Evolutionary conservation across 2,329 filamentous ascomycete genomes (phyloP), one percentile per base, ranked within the genome.

Genomic region (Aaosphaeria arxii): DNA sequence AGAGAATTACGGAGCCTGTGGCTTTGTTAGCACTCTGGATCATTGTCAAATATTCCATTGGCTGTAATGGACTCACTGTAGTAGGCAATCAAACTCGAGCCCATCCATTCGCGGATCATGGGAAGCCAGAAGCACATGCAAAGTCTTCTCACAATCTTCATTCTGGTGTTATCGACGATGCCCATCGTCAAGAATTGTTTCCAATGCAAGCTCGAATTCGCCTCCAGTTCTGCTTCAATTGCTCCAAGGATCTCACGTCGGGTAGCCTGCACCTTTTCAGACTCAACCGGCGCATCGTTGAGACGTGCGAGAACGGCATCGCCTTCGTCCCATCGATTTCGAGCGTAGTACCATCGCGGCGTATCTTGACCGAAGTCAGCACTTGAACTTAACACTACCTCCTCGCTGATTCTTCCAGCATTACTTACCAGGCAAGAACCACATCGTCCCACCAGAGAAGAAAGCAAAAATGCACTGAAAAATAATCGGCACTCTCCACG

Each of bases 31-130:
- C 17, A 24, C 17, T 24, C 17, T 24, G 17, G 3, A 2, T 24
- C 17, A 24, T 3, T 24, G 2, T 24, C 17, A 24, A 24, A 24
- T 24, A 24, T 24, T 24, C 17, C 3, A 2, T 24, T 24, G 2
- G 28, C 6, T 3, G 38, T 13, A 7, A n/a, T 13, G 11, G 29
- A 42, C 39, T 6, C 39, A 52, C 53, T 56, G 47, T 54, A 56
- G 40, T 54, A 56, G 9, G 46, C 48, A 28, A 56, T 54, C 39
- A 56, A 31, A 24, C 48, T 52, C 11, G 44, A 48, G 5, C 53
- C 53, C 55, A 56, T 57, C 55, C 53, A 57, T 24, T 54, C 53
- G 4, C 53, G 43, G 30, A 57, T 54, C 50, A 56, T 55, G 4
- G 53, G 50, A 7, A 55, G 47, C 53, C 48, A 55, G 40, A 57